Percentiles rank a stretch among this genome's conserved stretches.
These are phyloP conservation scores for Boletus sp. DNA, from an alignment of 768 basidiomycete genomes.

Conservation along the genomic window DNA sequence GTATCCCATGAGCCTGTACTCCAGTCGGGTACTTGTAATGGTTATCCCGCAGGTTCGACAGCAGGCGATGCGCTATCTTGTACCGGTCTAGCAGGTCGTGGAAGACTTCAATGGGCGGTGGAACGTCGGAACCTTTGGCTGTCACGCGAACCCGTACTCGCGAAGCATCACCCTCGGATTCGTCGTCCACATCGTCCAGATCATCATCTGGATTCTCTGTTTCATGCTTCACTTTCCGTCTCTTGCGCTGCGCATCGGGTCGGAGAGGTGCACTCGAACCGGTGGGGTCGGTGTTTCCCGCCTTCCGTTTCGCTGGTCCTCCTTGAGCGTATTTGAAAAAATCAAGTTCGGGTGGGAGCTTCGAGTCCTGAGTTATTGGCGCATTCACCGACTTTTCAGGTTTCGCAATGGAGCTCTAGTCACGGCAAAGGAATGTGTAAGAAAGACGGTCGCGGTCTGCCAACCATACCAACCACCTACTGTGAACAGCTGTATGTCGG, in stretches of 20 bases:
- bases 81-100: conserved; percentile 57
- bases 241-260: conserved; percentile 25
- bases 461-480: conserved; percentile 35
- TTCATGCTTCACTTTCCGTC: conserved; percentile 27
- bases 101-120: conserved; percentile 57
- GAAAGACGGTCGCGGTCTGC: neutral
- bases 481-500: conserved; percentile 70
- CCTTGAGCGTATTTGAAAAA: conserved; percentile 87
- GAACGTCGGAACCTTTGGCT: conserved; percentile 71
- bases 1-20: conserved; percentile 77
- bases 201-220: conserved; percentile 22
- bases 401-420: conserved; percentile 26
- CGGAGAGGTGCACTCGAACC: conserved; percentile 10
- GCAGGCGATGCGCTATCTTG: conserved; percentile 53
- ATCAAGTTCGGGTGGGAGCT: conserved; percentile 77
- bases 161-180: conserved; percentile 21
- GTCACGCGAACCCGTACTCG: conserved; percentile 61
- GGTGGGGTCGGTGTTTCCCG: conserved; percentile 15
- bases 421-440: neutral
- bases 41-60: conserved; percentile 60
- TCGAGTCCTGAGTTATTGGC: conserved; percentile 35
- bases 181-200: conserved; percentile 23
- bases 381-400: conserved; percentile 24
- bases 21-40: conserved; percentile 72
- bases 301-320: conserved; percentile 52